These are phyloP conservation scores for Berkeleyomyces basicola DNA, from an alignment of 2,329 filamentous ascomycete genomes.

Conservation along the genomic window DNA sequence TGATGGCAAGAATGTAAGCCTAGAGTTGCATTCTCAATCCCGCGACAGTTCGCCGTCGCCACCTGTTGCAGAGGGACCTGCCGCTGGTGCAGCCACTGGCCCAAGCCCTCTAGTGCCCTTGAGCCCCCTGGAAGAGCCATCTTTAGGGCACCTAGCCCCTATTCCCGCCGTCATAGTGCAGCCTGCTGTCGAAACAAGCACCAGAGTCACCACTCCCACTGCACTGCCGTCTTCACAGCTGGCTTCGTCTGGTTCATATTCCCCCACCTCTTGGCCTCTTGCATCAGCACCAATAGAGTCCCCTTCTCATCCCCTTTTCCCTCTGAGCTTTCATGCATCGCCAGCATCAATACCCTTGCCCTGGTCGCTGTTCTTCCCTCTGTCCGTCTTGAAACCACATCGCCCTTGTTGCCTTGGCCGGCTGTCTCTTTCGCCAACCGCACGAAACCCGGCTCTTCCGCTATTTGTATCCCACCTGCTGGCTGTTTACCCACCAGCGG, in stretches of 20 bases:
- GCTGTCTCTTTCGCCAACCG: neutral
- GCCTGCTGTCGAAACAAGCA: neutral
- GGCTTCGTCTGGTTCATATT: neutral
- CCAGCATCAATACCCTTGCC: neutral
- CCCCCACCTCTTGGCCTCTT: neutral
- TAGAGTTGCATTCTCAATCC: neutral
- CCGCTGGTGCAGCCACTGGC: neutral
- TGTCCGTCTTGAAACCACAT: neutral
- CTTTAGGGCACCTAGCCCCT: neutral
- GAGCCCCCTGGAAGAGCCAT: neutral
- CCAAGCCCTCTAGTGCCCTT: neutral
- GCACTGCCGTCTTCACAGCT: neutral
- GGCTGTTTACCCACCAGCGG: neutral
- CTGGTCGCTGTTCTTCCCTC: conserved; percentile 9
- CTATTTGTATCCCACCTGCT: conserved; percentile 7
- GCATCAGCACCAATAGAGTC: neutral
- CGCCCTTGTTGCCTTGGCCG: conserved; percentile 6
- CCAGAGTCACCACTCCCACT: neutral
- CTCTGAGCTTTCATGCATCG: neutral
- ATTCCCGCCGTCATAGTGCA: neutral
- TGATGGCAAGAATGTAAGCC: too few relatives aligned
- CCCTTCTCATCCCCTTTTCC: neutral
- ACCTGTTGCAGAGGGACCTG: too few relatives aligned
- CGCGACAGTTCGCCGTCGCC: too few relatives aligned
- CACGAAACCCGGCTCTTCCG: conserved; percentile 10